Base-by-base conservation (phyloP, 495 filamentous ascomycete species). In the Neurospora sp. region DNA sequence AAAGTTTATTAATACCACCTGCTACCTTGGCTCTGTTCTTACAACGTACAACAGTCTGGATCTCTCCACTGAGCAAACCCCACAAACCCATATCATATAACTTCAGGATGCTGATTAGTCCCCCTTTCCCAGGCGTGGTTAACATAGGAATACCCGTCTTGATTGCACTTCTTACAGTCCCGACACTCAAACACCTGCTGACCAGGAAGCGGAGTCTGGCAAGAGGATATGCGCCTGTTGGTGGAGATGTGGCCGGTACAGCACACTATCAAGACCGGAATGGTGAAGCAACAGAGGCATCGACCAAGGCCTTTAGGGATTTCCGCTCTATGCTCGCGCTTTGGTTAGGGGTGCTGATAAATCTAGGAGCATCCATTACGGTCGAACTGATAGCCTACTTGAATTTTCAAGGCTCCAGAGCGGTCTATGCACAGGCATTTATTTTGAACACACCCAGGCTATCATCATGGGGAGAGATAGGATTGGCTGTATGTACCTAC, bases 241-340 rank as follows among this genome's bases (percentile, higher is more conserved):
- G n/a, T 41, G 42, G 69, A n/a, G 59, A 70, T 61, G 69, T 42
- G 35, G 42, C 48, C 12, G 69, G 72, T 59, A 14, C 45, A n/a
- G 73, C 53, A 31, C 22, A 53, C 7, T 89, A 89, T 72, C 75
- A 86, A 77, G 88, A 89, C 73, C 75, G 81, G 71, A 88, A 89
- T 78, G 88, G 87, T 53, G 73, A 75, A 42, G 84, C 87, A 37
- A 88, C 86, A 5, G 80, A 82, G 72, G 81, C 86, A 74, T 85
- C 86, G 1, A 78, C 82, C 68, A 80, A 79, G 5, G 76, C 72
- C 22, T 89, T 80, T 72, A 83, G 82, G 6, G 80, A 81, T 31
- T 78, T 75, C 17, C 72, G 79, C 5, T 82, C 84, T 38, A 84
- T 80, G 69, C 70, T 79, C 37, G 31, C 83, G 7, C 71, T 84